Conservation (phyloP, 1,284 basidiomycete species). For the Leccinum pachyderme region DNA sequence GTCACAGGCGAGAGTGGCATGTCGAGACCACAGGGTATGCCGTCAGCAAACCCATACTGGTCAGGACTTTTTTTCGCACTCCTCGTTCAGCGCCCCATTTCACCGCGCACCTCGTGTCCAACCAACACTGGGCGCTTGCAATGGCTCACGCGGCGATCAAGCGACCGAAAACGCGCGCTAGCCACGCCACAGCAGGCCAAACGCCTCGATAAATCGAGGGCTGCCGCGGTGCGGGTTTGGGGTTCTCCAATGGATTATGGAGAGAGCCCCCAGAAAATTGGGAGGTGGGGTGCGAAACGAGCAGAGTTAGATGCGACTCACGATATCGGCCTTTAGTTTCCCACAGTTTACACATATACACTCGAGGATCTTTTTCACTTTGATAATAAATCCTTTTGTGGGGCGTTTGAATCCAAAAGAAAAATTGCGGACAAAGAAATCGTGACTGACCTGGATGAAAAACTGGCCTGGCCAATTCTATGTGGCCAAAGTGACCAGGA, state of each 20-base stretch:
- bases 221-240: slow-evolving; percentile 79
- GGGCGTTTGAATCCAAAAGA: background rate
- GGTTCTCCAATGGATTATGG: slow-evolving; percentile 79
- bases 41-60: slow-evolving; percentile 30
- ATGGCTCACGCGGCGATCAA: slow-evolving; percentile 80
- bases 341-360: slow-evolving; percentile 99
- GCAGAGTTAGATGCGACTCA: slow-evolving; percentile 79
- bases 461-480: slow-evolving; percentile 94
- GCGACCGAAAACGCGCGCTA: slow-evolving; percentile 82
- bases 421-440: background rate
- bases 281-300: slow-evolving; percentile 88
- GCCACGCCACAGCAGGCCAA: slow-evolving; percentile 69
- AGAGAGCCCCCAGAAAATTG: slow-evolving; percentile 95
- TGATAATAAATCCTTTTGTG: slow-evolving; percentile 88
- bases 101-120: slow-evolving; percentile 84
- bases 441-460: slow-evolving; percentile 85
- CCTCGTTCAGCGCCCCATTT: slow-evolving; percentile 94
- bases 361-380: slow-evolving; percentile 99
- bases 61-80: slow-evolving; percentile 63
- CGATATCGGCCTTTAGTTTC: slow-evolving; percentile 94
- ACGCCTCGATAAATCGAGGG: slow-evolving; percentile 73
- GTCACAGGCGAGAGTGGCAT: slow-evolving; percentile 50
- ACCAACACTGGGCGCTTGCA: slow-evolving; percentile 66
- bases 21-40: slow-evolving; percentile 40
- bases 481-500: slow-evolving; percentile 98